phyloP scores from a whole-genome alignment of 257 asterid genomes.

The Gynochthodes officinalis region DNA sequence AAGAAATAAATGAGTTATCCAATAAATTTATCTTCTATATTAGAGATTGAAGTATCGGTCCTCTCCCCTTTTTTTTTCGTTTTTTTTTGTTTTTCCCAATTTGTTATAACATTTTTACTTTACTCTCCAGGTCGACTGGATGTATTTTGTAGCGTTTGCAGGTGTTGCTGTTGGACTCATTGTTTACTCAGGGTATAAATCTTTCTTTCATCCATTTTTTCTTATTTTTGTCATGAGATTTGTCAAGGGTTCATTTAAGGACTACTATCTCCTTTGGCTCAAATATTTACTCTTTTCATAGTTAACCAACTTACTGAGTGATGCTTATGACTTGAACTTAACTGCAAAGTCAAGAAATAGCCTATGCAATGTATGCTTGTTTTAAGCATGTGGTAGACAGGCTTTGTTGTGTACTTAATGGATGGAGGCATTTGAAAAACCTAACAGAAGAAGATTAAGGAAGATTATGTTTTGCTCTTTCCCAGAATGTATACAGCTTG shows the following conservation, averaged over 20 bases:
- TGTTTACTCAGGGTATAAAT: slow-evolving; percentile 70
- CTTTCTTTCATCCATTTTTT: background rate
- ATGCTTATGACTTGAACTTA: background rate
- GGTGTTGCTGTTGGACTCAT: slow-evolving; percentile 70
- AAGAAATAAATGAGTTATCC: background rate
- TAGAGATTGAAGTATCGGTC: background rate
- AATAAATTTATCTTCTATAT: background rate
- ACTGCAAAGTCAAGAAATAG: background rate
- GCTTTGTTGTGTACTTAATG: background rate
- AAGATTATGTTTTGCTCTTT: background rate
- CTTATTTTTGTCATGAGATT: background rate
- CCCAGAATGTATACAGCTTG: background rate
- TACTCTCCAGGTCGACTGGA: slow-evolving; percentile 84
- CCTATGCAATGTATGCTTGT: background rate
- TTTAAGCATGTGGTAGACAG: background rate
- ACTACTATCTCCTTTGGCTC: background rate
- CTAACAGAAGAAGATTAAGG: background rate
- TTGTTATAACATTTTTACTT: slow-evolving; percentile 4
- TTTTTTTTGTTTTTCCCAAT: too few relatives aligned
- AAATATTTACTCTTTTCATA: background rate
- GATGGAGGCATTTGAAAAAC: background rate
- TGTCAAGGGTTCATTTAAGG: background rate
- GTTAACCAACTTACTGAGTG: background rate
- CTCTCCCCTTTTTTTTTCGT: background rate
- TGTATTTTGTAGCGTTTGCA: slow-evolving; percentile 83